Base-by-base conservation (phyloP, 2,329 filamentous ascomycete genomes). In the Nigrospora oryzae region DNA sequence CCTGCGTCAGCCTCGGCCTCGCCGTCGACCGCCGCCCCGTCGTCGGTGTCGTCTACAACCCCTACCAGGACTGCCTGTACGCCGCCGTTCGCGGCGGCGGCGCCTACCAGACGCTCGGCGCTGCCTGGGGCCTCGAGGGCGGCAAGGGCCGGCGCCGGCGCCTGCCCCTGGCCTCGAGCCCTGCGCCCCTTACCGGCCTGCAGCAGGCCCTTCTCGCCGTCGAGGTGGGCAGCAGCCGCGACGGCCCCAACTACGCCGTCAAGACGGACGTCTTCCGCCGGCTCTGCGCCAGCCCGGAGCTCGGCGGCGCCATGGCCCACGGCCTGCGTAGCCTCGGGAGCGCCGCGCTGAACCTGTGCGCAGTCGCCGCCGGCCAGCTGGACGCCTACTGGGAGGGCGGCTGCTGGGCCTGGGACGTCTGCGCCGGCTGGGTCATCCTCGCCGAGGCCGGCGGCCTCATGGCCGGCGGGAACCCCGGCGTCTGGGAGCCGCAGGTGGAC, bases 361-460 rank as follows among this genome's bases (percentile, higher is more conserved):
- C 73, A 35, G 82, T 88, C 4, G 86, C 86, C 3, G 76, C 79
- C 11, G 86, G 86, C 0, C 74, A 81, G 60, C 54, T 88, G 23
- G 86, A 91, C 60, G 56, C 79, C 17, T 91, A 88, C 61, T 91
- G 86, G 86, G 86, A 91, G 65, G 85, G 83, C 34, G 86, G 87
- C 1, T 89, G 84, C 63, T 91, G 85, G 77, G 84, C 86, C 2
- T 91, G 86, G 86, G 86, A 91, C 61, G 86, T 91, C 3, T 87
- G 84, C 58, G 87, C 87, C 5, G 86, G 82, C 0, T 90, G 86
- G 86, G 80, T 83, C 46, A 83, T 91, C 48, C 66, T 91, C 23
- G 67, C 69, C 30, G 86, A 91, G 68, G 84, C 86, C 0, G 87
- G 86, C 0, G 86, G 86, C 0, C 68, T 78, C 42, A 79, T 91